Evolutionary conservation across 768 basidiomycete species (phyloP), one percentile per base, ranked within the genome.

Genomic region (Xerocomus brunneocitrinus): DNA sequence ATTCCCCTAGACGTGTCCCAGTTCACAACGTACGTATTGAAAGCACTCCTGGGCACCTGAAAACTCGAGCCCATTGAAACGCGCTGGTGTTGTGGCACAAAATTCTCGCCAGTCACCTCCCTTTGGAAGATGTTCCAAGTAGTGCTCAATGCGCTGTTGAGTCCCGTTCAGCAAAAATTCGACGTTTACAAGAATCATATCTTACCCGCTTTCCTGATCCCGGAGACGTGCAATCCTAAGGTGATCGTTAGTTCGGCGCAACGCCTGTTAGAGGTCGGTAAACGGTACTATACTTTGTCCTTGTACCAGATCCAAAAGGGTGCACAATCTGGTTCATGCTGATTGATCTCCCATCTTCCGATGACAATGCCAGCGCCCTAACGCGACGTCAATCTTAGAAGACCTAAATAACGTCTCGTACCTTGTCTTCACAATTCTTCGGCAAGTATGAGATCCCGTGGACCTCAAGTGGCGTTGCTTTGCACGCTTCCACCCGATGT

Each of bases 71-170:
- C 59, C 58, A n/a, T 16, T 55, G 53, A 71, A 68, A 10, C 32
- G 49, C 0, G 50, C 62, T 0, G 70, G 70, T 1, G 70, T 71
- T 7, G 69, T 69, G 13, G 70, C 65, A 46, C 70, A 71, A 44
- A 71, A 66, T 44, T 63, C 60, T 9, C 58, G 55, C 69, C 69
- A 72, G 25, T 65, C 63, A 14, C 60, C 47, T 6, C 68, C 65
- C 7, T 5, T 3, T 7, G 64, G 68, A 14, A 72, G 58, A 14
- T 67, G 64, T n/a, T 63, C 61, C 8, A 72, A 46, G 41, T 58
- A 65, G 2, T 67, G 63, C 22, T 71, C 67, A 48, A 70, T 62
- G 27, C 60, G 61, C 68, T 71, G 45, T 1, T 1, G 14, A 3
- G 8, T n/a, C 19, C 12, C 2, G 8, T 19, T 35, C 10, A 32